These are phyloP conservation scores for Ustilago shanxiensis DNA, from an alignment of 1,284 basidiomycete species.

Conservation along the genomic window DNA sequence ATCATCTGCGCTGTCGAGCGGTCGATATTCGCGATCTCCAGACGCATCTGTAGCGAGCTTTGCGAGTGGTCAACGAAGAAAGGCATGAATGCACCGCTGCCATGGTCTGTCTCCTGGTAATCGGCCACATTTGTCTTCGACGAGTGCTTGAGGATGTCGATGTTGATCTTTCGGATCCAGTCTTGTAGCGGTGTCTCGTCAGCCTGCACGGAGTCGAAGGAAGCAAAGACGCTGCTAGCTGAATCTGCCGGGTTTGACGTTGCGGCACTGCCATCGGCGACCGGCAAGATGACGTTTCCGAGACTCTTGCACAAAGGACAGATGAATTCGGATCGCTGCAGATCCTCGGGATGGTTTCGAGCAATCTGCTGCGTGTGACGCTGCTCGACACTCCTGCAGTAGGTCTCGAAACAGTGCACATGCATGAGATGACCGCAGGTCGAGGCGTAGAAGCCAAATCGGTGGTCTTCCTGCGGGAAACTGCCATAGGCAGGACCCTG, in stretches of 20 bases:
- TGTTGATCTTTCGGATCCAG: slow-evolving; percentile 70
- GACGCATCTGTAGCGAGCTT: slow-evolving; percentile 45
- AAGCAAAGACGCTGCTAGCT: slow-evolving; percentile 6
- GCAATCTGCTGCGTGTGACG: slow-evolving; percentile 91
- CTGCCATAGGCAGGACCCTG: slow-evolving; percentile 69
- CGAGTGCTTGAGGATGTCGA: slow-evolving; percentile 67
- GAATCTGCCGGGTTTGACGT: neutral
- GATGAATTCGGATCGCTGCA: slow-evolving; percentile 91
- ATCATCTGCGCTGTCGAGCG: slow-evolving; percentile 62
- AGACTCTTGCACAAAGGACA: slow-evolving; percentile 98
- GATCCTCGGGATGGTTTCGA: slow-evolving; percentile 93
- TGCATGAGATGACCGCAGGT: slow-evolving; percentile 99
- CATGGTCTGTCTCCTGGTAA: slow-evolving; percentile 60
- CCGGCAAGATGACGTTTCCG: slow-evolving; percentile 92
- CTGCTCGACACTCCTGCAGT: slow-evolving; percentile 86
- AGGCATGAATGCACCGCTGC: slow-evolving; percentile 66
- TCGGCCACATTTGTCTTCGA: slow-evolving; percentile 54
- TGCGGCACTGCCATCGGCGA: slow-evolving; percentile 71
- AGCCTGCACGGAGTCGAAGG: slow-evolving; percentile 31
- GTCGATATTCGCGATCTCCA: slow-evolving; percentile 49
- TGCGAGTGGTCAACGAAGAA: slow-evolving; percentile 57
- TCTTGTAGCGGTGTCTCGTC: slow-evolving; percentile 59
- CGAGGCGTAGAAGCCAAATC: slow-evolving; percentile 82
- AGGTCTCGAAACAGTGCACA: slow-evolving; percentile 90
- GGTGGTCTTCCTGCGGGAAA: slow-evolving; percentile 63